Evolutionary conservation across 2,329 filamentous ascomycete species (phyloP).

Genomic region (Mariannaea sp.): DNA sequence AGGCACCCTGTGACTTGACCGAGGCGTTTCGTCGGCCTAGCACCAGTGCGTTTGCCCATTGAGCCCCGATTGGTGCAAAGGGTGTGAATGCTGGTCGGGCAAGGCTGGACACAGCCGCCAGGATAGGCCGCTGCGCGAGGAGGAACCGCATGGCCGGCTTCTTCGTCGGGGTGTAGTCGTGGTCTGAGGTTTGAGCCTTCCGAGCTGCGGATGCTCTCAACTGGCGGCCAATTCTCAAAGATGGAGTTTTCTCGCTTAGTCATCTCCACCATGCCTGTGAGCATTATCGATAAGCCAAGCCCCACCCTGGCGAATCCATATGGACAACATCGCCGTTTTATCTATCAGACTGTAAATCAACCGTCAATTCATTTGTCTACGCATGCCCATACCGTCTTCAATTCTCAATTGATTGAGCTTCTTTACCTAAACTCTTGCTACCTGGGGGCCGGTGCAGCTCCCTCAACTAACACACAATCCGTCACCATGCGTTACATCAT

Average conservation of each 20-base stretch:
- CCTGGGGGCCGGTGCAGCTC: not conserved
- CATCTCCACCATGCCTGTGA: conserved; percentile 19
- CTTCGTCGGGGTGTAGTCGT: conserved; percentile 41
- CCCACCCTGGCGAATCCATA: conserved; percentile 8
- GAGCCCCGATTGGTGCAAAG: conserved; percentile 31
- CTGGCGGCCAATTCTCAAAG: conserved; percentile 24
- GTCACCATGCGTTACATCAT: conserved; percentile 43
- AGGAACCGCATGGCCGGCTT: conserved; percentile 51
- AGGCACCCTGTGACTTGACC: conserved; percentile 68
- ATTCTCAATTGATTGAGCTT: not conserved
- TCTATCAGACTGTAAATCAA: not conserved
- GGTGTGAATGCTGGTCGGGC: conserved; percentile 34
- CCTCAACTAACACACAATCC: not conserved
- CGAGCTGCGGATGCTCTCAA: conserved; percentile 21
- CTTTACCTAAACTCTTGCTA: conserved; percentile 2
- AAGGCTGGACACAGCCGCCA: conserved; percentile 46
- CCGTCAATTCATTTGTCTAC: conserved; percentile 15
- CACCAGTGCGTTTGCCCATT: conserved; percentile 48
- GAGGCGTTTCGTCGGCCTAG: conserved; percentile 60
- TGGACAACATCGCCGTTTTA: conserved; percentile 32
- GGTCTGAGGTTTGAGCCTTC: conserved; percentile 38
- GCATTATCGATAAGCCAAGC: conserved; percentile 37
- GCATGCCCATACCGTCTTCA: not conserved
- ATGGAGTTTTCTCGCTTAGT: conserved; percentile 40
- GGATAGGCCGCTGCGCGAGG: conserved; percentile 52